phyloP scores from a whole-genome alignment of 345 rosid genomes.

The Luvunga scandens region DNA sequence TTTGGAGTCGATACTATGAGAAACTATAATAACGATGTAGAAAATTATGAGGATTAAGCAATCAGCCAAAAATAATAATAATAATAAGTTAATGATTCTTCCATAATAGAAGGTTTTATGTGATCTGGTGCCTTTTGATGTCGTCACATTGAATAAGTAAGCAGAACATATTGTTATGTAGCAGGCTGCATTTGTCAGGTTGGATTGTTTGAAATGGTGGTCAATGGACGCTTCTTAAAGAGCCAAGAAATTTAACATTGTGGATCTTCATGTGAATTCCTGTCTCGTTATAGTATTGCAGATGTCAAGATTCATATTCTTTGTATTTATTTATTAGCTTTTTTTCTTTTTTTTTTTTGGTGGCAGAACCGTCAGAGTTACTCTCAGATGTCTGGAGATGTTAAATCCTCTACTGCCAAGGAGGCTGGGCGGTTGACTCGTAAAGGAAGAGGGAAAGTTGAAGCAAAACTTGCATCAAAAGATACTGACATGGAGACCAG shows the following conservation, averaged over 20 bases:
- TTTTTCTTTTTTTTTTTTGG: background rate
- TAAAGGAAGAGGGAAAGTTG: constrained; percentile 66
- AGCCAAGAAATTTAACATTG: background rate
- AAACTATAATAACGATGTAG: no score
- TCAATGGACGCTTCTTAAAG: background rate
- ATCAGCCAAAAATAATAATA: background rate
- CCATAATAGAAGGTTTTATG: background rate
- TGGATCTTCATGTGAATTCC: background rate
- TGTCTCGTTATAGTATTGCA: background rate
- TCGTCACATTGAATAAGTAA: background rate
- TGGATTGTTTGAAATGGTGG: background rate
- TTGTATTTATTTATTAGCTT: background rate
- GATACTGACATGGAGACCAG: constrained; percentile 41
- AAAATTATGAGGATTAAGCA: no score
- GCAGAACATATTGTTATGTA: background rate
- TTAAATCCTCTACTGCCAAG: constrained; percentile 34
- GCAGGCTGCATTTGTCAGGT: background rate
- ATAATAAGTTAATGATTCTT: background rate
- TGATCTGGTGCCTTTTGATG: background rate
- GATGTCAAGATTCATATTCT: background rate
- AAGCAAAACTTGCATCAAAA: constrained; percentile 47
- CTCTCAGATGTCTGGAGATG: constrained; percentile 51
- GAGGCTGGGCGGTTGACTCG: constrained; percentile 39
- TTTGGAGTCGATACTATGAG: no score
- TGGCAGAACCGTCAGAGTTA: constrained; percentile 73